A percentile compares a stretch with the other conserved stretches of the same genome.
Evolutionary conservation across 371 early-diverging fungal genomes (phyloP).

Genomic region (Syncephalastrum contaminatum): DNA sequence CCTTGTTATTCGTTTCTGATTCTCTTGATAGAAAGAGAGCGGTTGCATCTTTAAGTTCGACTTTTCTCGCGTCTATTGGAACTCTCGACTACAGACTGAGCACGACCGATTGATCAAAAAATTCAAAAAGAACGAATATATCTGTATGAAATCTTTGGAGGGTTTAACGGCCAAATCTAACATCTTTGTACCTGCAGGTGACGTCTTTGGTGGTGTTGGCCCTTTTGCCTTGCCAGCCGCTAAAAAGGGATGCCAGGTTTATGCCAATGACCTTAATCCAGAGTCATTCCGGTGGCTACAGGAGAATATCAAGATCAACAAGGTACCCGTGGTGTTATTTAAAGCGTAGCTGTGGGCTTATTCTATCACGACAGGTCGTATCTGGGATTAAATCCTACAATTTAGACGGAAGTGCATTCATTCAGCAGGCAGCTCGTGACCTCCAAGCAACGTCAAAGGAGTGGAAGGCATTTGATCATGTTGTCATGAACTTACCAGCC

Average conservation of each 20-base stretch:
- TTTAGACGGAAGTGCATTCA: conserved; percentile 91
- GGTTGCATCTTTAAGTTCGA: conserved; percentile 92
- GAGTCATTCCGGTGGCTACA: conserved; percentile 77
- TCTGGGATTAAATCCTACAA: conserved; percentile 77
- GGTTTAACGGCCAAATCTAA: neutral
- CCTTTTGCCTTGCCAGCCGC: conserved; percentile 98
- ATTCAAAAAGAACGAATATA: conserved; percentile 73
- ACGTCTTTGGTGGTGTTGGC: conserved; percentile 98
- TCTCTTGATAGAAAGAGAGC: conserved; percentile 74
- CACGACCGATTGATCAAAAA: conserved; percentile 86
- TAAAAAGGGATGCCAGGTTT: conserved; percentile 81
- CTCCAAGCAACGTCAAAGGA: conserved; percentile 25
- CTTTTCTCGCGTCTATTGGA: conserved; percentile 99
- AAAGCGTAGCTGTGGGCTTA: neutral
- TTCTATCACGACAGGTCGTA: conserved; percentile 20
- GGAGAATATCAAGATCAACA: conserved; percentile 83
- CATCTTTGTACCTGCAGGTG: conserved; percentile 50
- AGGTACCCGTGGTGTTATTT: conserved; percentile 45
- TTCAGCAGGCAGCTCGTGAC: conserved; percentile 67
- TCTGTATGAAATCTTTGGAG: conserved; percentile 53
- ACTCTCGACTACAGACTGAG: conserved; percentile 96
- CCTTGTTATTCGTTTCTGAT: neutral
- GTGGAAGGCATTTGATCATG: conserved; percentile 87
- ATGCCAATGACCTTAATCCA: conserved; percentile 99
- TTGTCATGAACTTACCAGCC: conserved; percentile 97